A percentile compares a stretch with the other conserved stretches of the same genome.
These are phyloP conservation scores for Hylodesmum podocarpum DNA, from an alignment of 306 rosid genomes.

Conservation along the genomic window DNA sequence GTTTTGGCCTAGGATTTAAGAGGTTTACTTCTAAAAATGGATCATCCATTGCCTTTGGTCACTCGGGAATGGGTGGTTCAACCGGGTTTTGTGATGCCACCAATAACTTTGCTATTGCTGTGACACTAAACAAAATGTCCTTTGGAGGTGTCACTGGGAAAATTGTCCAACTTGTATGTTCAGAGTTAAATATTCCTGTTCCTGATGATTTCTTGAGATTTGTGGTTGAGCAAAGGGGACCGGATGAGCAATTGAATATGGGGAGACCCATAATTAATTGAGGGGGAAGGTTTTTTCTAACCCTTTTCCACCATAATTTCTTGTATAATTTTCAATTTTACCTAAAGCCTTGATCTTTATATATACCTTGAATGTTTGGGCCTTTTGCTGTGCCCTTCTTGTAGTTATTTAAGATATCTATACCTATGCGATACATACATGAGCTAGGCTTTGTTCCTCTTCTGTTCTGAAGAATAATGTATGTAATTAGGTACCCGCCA, in stretches of 20 bases:
- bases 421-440: not conserved
- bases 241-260: conserved; percentile 25
- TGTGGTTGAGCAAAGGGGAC: conserved; percentile 27
- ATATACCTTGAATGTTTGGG: not conserved
- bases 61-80: conserved; percentile 98
- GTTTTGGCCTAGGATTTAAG: conserved; percentile 85
- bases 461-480: not conserved
- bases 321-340: conserved; percentile 6
- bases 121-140: conserved; percentile 86
- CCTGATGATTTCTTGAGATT: conserved; percentile 60
- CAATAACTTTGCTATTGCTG: conserved; percentile 74
- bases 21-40: conserved; percentile 60
- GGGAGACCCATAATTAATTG: conserved; percentile 71
- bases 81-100: conserved; percentile 72
- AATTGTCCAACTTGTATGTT: conserved; percentile 72
- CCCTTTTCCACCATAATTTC: not conserved
- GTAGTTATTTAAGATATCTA: not conserved
- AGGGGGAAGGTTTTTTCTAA: conserved; percentile 27
- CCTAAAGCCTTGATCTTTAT: not conserved
- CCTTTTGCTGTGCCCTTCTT: not conserved
- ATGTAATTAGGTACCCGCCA: conserved; percentile 14
- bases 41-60: conserved; percentile 75
- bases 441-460: not conserved
- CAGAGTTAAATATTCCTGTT: conserved; percentile 81
- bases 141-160: conserved; percentile 66